phyloP scores from a whole-genome alignment of 2,329 filamentous ascomycete species.

The Sporothrix dimorphospora region DNA sequence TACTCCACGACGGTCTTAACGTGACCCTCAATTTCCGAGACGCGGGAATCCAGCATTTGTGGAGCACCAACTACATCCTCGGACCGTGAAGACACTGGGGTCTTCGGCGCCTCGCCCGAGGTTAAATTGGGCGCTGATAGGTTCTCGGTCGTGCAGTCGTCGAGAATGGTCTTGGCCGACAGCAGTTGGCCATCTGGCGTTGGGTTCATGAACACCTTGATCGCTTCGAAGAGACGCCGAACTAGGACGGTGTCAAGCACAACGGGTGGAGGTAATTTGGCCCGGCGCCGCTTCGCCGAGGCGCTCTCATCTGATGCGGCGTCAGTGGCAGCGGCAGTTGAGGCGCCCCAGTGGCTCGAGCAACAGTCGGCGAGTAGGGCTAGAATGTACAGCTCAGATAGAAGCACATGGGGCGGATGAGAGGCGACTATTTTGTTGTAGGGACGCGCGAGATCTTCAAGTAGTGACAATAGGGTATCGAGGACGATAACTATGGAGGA shows the following conservation, averaged over 20 bases:
- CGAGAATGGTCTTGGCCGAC: conserved; percentile 60
- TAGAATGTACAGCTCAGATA: conserved; percentile 67
- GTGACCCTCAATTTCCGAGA: conserved; percentile 56
- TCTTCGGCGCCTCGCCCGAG: conserved; percentile 34
- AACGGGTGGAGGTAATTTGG: conserved; percentile 41
- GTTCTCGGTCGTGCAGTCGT: conserved; percentile 43
- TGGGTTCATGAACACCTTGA: conserved; percentile 62
- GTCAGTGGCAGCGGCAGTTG: conserved; percentile 33
- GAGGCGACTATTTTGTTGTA: conserved; percentile 52
- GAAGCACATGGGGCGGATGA: conserved; percentile 63
- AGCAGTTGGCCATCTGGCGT: conserved; percentile 61
- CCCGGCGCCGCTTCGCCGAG: conserved; percentile 34
- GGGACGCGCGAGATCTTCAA: conserved; percentile 61
- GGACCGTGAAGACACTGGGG: conserved; percentile 37
- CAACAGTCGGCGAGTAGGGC: conserved; percentile 68
- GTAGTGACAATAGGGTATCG: conserved; percentile 58
- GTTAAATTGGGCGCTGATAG: background rate
- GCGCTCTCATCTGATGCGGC: conserved; percentile 31
- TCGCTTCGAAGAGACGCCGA: conserved; percentile 56
- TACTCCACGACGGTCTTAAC: conserved; percentile 64
- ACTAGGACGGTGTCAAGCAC: conserved; percentile 56
- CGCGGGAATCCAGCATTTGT: conserved; percentile 42
- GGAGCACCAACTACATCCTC: conserved; percentile 45
- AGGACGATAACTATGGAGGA: conserved; percentile 58
- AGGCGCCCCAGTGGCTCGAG: conserved; percentile 59